Percentiles rank a stretch among this genome's conserved stretches.
Conservation (phyloP, 208 protist genomes). For the Leishmania gerbilli region DNA sequence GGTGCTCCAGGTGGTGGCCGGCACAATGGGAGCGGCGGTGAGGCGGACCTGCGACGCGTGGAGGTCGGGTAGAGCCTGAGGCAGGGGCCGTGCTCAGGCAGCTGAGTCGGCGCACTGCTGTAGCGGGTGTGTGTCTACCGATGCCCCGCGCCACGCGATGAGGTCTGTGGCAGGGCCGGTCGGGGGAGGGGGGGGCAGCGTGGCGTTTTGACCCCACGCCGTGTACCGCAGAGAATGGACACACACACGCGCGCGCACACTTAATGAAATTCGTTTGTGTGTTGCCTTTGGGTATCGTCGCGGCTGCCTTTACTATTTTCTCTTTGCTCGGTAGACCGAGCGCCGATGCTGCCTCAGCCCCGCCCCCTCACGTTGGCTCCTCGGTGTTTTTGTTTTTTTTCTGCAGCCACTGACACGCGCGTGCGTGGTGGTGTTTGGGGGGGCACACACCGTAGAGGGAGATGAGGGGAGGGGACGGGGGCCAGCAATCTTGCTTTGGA, state of each 20-base stretch:
- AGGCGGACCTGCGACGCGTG: background rate
- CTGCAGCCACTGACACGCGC: background rate
- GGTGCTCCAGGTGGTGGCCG: too few species aligned
- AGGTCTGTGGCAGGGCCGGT: background rate
- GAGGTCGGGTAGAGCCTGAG: background rate
- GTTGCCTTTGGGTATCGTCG: too few species aligned
- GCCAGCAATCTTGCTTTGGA: background rate
- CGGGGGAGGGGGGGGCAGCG: background rate
- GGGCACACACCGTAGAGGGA: background rate
- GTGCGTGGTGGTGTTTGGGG: background rate
- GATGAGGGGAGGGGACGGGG: background rate
- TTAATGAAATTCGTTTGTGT: too few species aligned
- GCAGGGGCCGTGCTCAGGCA: background rate
- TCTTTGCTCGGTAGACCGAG: too few species aligned
- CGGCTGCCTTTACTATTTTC: too few species aligned
- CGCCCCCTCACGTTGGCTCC: too few species aligned
- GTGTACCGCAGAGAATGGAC: too few species aligned
- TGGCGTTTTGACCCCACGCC: too few species aligned
- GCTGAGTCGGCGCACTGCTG: background rate
- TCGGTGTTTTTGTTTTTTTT: too few species aligned
- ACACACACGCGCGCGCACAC: too few species aligned
- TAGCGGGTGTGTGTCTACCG: background rate
- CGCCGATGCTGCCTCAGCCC: too few species aligned
- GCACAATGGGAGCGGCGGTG: background rate
- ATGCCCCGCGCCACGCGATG: background rate